A percentile compares a stretch with the other conserved stretches of the same genome.
Conservation (phyloP, 176 grass and related monocot species). For the Saccharum officinarum region DNA sequence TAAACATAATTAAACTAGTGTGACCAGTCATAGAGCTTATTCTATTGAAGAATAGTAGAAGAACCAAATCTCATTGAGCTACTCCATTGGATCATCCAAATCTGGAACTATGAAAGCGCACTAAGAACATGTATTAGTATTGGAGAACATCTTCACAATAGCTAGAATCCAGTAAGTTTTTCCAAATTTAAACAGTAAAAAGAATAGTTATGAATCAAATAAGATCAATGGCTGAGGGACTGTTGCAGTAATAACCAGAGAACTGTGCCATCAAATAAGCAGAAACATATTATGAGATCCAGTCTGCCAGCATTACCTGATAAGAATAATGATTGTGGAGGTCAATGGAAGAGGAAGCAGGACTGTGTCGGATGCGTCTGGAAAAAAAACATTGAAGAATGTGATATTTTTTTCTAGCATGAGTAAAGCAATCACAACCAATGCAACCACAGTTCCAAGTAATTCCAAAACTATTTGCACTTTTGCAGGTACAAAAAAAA, state of each 20-base stretch:
- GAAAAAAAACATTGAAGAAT: conserved; percentile 31
- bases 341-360: conserved; percentile 99
- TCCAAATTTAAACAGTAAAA: neutral
- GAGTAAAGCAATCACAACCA: neutral
- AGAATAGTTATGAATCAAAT: conserved; percentile 25
- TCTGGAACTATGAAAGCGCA: neutral
- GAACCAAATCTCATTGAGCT: conserved; percentile 8
- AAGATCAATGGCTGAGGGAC: neutral
- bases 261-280: neutral
- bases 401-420: neutral
- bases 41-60: neutral
- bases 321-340: conserved; percentile 99
- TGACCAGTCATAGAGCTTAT: neutral
- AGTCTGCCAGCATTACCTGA: conserved; percentile 68
- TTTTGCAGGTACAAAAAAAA: conserved; percentile 13
- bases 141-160: conserved; percentile 10
- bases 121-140: conserved; percentile 22
- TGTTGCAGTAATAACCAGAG: neutral
- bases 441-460: neutral
- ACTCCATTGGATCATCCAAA: neutral
- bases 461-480: neutral
- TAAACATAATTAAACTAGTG: neutral
- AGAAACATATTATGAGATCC: conserved; percentile 24
- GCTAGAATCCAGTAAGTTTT: conserved; percentile 1
- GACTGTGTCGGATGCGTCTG: conserved; percentile 99